Conservation (phyloP, 768 basidiomycete genomes). For the Leccinum olivaceopallidum region DNA sequence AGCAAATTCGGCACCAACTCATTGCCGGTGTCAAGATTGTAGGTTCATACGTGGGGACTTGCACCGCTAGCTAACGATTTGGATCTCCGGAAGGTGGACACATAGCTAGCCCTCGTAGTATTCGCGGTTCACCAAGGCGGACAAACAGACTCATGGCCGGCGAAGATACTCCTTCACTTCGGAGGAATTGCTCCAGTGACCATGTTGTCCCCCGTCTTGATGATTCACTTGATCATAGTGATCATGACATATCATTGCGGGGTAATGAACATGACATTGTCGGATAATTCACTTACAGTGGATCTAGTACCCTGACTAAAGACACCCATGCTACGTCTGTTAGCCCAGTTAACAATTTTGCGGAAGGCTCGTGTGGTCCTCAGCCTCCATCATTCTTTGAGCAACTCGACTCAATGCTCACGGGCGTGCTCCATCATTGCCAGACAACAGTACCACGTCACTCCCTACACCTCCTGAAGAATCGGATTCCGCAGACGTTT, state of each 20-base stretch:
- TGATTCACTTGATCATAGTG: slow-evolving; percentile 43
- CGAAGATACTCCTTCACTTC: slow-evolving; percentile 41
- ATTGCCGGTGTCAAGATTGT: slow-evolving; percentile 74
- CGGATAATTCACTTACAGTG: slow-evolving; percentile 44
- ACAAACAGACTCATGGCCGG: slow-evolving; percentile 37
- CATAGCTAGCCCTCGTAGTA: slow-evolving; percentile 64
- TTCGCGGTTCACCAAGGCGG: slow-evolving; percentile 67
- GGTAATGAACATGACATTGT: slow-evolving; percentile 52
- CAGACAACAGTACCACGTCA: slow-evolving; percentile 37
- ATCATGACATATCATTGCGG: slow-evolving; percentile 44
- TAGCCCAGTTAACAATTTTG: slow-evolving; percentile 44
- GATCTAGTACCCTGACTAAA: slow-evolving; percentile 40
- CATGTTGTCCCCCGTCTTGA: slow-evolving; percentile 46
- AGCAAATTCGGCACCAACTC: slow-evolving; percentile 85
- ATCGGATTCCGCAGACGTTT: slow-evolving; percentile 21
- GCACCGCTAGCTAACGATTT: slow-evolving; percentile 14
- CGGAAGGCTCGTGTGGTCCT: slow-evolving; percentile 34
- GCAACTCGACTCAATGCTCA: slow-evolving; percentile 55
- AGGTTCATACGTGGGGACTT: slow-evolving; percentile 25
- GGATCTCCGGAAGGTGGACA: slow-evolving; percentile 55
- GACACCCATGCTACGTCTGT: slow-evolving; percentile 59
- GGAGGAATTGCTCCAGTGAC: slow-evolving; percentile 42
- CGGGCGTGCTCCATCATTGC: slow-evolving; percentile 42
- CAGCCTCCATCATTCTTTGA: slow-evolving; percentile 57
- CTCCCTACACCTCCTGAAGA: slow-evolving; percentile 45